Conservation (phyloP, 2,329 filamentous ascomycete species). For the Lecanicillium sp. region DNA sequence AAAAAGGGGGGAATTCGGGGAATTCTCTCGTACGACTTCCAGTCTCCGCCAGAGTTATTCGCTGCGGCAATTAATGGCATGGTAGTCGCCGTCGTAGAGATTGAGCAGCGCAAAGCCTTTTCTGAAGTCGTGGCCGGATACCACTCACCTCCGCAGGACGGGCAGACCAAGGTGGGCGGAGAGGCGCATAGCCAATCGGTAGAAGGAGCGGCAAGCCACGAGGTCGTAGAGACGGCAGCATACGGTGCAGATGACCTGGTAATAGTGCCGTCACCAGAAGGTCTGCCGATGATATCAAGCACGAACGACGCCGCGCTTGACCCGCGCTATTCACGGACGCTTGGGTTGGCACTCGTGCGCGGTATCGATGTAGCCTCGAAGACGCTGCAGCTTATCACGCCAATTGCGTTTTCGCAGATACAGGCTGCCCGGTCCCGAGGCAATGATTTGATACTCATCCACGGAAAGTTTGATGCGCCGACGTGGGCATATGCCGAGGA, state of each 20-base stretch:
- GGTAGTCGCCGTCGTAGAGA: conserved; percentile 59
- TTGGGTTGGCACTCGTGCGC: conserved; percentile 64
- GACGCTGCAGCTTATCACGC: conserved; percentile 60
- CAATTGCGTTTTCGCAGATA: conserved; percentile 40
- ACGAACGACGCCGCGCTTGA: conserved; percentile 49
- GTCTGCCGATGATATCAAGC: conserved; percentile 58
- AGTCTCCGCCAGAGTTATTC: conserved; percentile 52
- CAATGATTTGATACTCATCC: conserved; percentile 54
- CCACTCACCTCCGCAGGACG: background rate
- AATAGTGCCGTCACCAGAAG: conserved; percentile 38
- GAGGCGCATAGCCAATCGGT: background rate
- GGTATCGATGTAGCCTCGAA: conserved; percentile 54
- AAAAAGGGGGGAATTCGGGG: conserved; percentile 51
- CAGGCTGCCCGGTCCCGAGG: conserved; percentile 34
- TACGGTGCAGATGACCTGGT: background rate
- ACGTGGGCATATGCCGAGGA: conserved; percentile 66
- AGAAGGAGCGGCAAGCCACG: conserved; percentile 17
- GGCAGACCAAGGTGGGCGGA: no score
- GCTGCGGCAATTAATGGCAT: conserved; percentile 63
- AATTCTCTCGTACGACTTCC: conserved; percentile 62
- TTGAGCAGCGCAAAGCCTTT: conserved; percentile 50
- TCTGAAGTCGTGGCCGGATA: conserved; percentile 22
- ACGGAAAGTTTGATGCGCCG: conserved; percentile 62
- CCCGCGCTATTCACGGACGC: conserved; percentile 50
- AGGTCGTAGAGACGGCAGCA: conserved; percentile 18